Percentiles rank a stretch among this genome's conserved stretches.
Conservation (phyloP, 108 stramenopile genomes). For the Cyclostephanos tholiformis region DNA sequence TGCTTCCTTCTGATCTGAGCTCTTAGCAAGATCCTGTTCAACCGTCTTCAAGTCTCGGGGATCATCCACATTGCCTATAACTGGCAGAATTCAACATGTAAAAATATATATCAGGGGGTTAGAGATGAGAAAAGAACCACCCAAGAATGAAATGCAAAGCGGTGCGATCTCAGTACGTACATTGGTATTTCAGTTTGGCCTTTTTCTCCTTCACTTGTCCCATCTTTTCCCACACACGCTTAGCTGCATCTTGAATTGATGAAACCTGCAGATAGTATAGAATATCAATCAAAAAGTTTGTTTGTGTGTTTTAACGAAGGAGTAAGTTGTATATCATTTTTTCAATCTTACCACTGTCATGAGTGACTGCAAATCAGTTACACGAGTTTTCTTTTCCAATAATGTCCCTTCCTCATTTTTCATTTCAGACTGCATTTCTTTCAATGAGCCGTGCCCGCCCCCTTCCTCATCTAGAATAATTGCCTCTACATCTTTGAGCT, state of each 20-base stretch:
- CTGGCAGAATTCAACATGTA: neutral
- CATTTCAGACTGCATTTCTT: conserved; percentile 40
- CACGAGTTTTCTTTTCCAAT: conserved; percentile 34
- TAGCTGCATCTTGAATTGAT: conserved; percentile 45
- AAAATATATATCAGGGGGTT: neutral
- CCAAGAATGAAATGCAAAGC: neutral
- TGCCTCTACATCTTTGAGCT: conserved; percentile 58
- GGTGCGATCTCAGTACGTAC: neutral
- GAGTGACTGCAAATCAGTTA: conserved; percentile 56
- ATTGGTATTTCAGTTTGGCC: conserved; percentile 37
- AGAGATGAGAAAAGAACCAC: neutral
- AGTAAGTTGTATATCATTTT: neutral
- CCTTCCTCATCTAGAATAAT: conserved; percentile 41
- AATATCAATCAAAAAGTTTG: neutral
- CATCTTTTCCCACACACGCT: conserved; percentile 48
- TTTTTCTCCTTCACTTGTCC: conserved; percentile 55
- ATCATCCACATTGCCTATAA: conserved; percentile 20
- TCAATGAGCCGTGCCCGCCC: conserved; percentile 34
- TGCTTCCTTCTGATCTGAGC: conserved; percentile 57
- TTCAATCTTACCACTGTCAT: conserved; percentile 25
- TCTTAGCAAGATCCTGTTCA: conserved; percentile 59
- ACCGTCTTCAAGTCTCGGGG: conserved; percentile 67
- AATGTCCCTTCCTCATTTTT: conserved; percentile 26
- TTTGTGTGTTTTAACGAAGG: neutral
- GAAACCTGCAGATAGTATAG: conserved; percentile 14